Evolutionary conservation across 352 stramenopile species (phyloP).

Genomic region (Globisporangium nunn): DNA sequence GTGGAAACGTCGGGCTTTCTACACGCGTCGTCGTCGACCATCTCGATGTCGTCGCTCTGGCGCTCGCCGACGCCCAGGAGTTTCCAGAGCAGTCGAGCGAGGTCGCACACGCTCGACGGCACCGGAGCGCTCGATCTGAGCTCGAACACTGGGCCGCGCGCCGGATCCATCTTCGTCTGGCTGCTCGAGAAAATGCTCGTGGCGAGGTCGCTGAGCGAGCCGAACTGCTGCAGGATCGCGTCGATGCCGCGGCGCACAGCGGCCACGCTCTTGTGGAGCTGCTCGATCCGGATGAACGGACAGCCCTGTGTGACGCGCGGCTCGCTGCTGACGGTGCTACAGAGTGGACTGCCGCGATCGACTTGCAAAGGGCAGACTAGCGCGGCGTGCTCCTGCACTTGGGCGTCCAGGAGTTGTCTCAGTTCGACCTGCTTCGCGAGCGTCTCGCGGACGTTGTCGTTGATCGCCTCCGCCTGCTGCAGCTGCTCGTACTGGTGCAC

Average conservation of each 20-base stretch:
- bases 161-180: slow-evolving; percentile 2
- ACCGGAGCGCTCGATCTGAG: slow-evolving; percentile 11
- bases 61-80: not conserved
- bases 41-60: not conserved
- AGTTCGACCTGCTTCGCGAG: slow-evolving; percentile 36
- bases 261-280: slow-evolving; percentile 6
- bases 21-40: not conserved
- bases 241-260: slow-evolving; percentile 6
- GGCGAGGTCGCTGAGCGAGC: not conserved
- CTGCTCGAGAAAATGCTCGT: slow-evolving; percentile 11
- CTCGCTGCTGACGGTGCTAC: not conserved
- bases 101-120: slow-evolving; percentile 2
- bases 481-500: slow-evolving; percentile 36
- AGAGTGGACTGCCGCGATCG: not conserved
- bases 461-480: slow-evolving; percentile 30
- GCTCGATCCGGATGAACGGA: slow-evolving; percentile 10
- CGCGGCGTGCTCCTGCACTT: not conserved
- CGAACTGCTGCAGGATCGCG: slow-evolving; percentile 2
- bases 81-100: slow-evolving; percentile 2
- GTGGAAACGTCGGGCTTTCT: too few species aligned
- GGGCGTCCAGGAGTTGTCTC: slow-evolving; percentile 20
- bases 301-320: slow-evolving; percentile 4
- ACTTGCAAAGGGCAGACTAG: not conserved
- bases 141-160: slow-evolving; percentile 8
- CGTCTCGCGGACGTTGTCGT: slow-evolving; percentile 27